These are phyloP conservation scores for Populus alba DNA, from an alignment of 345 rosid species.

Conservation along the genomic window DNA sequence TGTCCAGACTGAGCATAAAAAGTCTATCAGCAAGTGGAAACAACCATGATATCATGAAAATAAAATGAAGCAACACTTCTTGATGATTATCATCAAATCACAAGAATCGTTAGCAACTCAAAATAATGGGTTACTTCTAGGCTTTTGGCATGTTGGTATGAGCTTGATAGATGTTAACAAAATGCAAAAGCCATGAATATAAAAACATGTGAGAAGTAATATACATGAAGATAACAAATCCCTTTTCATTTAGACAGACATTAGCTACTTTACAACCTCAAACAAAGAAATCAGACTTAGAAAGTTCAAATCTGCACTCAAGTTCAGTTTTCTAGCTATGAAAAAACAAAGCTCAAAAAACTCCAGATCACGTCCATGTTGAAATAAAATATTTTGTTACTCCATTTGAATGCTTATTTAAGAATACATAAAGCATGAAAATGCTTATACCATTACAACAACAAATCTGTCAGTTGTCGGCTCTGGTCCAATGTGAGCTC, in stretches of 20 bases:
- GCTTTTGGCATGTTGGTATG: background rate
- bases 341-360: background rate
- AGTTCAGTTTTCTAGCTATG: background rate
- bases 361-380: background rate
- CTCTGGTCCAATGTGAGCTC: constrained; percentile 37
- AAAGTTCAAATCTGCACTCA: background rate
- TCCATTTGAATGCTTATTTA: background rate
- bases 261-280: background rate
- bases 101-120: background rate
- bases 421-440: background rate
- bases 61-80: background rate
- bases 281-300: background rate
- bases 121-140: background rate
- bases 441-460: constrained; percentile 25
- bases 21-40: constrained; percentile 3
- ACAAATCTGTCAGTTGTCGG: constrained; percentile 36
- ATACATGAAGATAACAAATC: background rate
- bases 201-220: background rate
- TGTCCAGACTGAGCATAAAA: constrained; percentile 21
- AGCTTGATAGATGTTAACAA: background rate
- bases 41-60: background rate
- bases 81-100: background rate
- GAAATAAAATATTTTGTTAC: background rate
- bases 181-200: no score
- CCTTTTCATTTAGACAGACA: background rate